These are phyloP conservation scores for Rhizopogon salebrosus DNA, from an alignment of 768 basidiomycete species.

Conservation along the genomic window DNA sequence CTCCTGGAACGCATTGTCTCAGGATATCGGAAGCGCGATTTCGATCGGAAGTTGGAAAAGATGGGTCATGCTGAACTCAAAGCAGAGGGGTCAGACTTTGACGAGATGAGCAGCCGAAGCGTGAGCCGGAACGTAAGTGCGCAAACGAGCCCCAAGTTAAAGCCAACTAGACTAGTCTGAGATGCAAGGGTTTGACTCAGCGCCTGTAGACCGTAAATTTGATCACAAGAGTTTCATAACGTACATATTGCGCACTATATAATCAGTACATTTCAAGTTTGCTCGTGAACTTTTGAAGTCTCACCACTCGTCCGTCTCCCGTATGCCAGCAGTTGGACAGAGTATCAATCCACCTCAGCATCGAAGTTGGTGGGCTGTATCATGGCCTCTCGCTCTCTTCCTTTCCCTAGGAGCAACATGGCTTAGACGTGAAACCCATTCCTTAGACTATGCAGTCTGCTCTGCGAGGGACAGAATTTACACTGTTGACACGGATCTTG, in stretches of 20 bases:
- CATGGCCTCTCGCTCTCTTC: not conserved
- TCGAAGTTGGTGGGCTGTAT: not conserved
- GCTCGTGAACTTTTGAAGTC: too few species aligned
- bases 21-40: conserved; percentile 78
- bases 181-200: not conserved
- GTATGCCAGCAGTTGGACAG: not conserved
- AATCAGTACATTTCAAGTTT: too few species aligned
- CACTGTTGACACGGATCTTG: conserved; percentile 54
- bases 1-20: conserved; percentile 88
- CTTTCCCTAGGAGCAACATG: not conserved
- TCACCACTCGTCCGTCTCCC: too few species aligned
- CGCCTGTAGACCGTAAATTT: not conserved
- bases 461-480: conserved; percentile 50
- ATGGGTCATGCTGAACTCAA: conserved; percentile 76
- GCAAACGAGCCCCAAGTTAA: not conserved
- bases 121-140: not conserved
- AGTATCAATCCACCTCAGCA: not conserved
- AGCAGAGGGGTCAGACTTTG: conserved; percentile 42
- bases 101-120: conserved; percentile 6
- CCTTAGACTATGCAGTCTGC: conserved; percentile 51
- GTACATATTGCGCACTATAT: not conserved
- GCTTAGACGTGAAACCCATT: not conserved
- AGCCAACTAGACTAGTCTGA: not conserved
- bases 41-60: conserved; percentile 85
- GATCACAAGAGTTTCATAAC: not conserved